Evolutionary conservation across 2,329 filamentous ascomycete genomes (phyloP).

Genomic region (Thermochaetoides dissita): DNA sequence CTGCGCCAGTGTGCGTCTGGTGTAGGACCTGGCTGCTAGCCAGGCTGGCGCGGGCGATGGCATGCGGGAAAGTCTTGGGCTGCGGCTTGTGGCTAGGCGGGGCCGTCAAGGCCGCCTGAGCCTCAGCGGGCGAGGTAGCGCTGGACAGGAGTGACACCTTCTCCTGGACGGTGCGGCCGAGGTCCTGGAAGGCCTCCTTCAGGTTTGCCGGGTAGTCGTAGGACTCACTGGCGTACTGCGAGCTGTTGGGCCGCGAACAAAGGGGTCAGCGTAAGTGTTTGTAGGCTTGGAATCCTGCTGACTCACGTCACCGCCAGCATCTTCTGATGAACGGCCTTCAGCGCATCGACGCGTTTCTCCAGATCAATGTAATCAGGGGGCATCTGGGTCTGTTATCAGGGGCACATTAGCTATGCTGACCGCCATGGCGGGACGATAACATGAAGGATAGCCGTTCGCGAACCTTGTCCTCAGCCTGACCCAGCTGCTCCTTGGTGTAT

Average conservation of each 20-base stretch:
- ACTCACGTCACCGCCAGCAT: conserved; percentile 90
- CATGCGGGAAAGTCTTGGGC: conserved; percentile 97
- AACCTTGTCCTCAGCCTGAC: conserved; percentile 88
- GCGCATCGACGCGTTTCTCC: conserved; percentile 93
- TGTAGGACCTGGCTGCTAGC: conserved; percentile 75
- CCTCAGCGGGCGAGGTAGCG: conserved; percentile 76
- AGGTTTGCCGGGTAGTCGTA: conserved; percentile 96
- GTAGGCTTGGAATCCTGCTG: not conserved
- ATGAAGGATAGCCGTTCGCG: not conserved
- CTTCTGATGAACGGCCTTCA: conserved; percentile 95
- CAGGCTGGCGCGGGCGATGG: conserved; percentile 79
- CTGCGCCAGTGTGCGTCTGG: conserved; percentile 63
- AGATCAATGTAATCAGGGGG: conserved; percentile 96
- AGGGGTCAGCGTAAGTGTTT: conserved; percentile 13
- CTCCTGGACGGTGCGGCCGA: conserved; percentile 88
- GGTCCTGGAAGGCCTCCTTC: conserved; percentile 92
- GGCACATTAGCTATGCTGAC: too few relatives aligned
- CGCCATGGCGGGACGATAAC: too few relatives aligned
- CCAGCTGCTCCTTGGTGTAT: conserved; percentile 95
- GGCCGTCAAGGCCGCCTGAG: conserved; percentile 83
- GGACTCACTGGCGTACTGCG: conserved; percentile 79
- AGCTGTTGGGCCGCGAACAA: conserved; percentile 40
- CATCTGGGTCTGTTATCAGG: conserved; percentile 61
- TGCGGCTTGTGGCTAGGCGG: conserved; percentile 85
- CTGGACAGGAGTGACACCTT: conserved; percentile 84